Conservation (phyloP, 768 basidiomycete species). For the Tulasnella sp. region DNA sequence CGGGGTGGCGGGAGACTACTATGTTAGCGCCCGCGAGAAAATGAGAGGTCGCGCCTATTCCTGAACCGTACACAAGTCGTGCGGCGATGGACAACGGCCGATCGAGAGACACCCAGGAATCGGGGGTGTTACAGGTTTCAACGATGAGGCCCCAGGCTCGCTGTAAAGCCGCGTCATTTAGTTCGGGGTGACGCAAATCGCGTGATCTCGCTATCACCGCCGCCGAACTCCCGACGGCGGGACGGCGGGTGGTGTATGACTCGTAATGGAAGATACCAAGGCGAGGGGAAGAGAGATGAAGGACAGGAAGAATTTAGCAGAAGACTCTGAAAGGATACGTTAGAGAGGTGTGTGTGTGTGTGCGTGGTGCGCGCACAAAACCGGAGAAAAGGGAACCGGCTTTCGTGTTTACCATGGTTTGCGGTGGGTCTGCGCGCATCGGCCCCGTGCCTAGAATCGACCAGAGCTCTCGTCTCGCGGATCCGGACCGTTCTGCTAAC, state of each 20-base stretch:
- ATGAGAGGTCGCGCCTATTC: not conserved
- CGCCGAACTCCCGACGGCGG: slow-evolving; percentile 8
- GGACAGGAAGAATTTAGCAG: slow-evolving; percentile 4
- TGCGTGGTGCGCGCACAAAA: too few species aligned
- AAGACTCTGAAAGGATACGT: not conserved
- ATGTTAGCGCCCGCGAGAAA: not conserved
- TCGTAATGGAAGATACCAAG: not conserved
- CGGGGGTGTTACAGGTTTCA: not conserved
- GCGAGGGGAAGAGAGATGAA: not conserved
- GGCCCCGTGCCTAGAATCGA: not conserved
- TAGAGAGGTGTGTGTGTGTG: too few species aligned
- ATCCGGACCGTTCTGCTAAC: not conserved
- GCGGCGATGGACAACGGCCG: not conserved
- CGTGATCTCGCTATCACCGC: slow-evolving; percentile 3
- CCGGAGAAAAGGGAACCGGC: slow-evolving; percentile 2
- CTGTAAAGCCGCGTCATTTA: not conserved
- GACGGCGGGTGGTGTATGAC: not conserved
- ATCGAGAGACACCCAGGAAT: not conserved
- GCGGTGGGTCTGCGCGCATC: not conserved
- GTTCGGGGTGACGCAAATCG: not conserved
- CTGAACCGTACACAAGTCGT: not conserved
- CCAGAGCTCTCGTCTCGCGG: not conserved
- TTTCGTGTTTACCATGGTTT: not conserved
- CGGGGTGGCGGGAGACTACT: not conserved
- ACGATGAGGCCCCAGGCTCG: not conserved